A percentile compares a stretch with the other conserved stretches of the same genome.
Conservation (phyloP, 768 basidiomycete species). For the Auricularia cornea region DNA sequence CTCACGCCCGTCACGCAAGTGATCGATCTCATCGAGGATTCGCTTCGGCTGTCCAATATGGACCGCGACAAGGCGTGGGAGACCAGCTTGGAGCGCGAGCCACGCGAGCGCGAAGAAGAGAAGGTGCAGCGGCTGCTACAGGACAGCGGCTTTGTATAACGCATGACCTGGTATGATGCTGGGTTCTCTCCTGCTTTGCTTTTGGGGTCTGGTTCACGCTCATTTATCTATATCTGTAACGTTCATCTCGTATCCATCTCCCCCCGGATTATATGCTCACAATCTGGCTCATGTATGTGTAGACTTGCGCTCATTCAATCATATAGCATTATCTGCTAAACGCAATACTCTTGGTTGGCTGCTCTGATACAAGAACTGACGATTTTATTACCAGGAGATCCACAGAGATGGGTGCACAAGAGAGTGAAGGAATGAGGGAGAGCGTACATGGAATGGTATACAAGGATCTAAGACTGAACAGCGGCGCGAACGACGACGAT, state of each 20-base stretch:
- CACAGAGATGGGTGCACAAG: too few relatives aligned
- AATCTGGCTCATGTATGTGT: neutral
- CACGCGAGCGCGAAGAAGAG: conserved; percentile 91
- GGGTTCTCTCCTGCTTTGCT: neutral
- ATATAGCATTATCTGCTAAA: neutral
- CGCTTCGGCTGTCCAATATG: conserved; percentile 41
- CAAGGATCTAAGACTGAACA: too few relatives aligned
- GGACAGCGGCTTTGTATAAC: conserved; percentile 75
- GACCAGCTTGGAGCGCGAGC: conserved; percentile 54
- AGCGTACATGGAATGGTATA: too few relatives aligned
- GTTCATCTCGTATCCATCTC: neutral
- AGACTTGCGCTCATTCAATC: neutral
- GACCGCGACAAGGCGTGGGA: too few relatives aligned
- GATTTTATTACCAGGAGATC: too few relatives aligned
- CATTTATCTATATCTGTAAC: neutral
- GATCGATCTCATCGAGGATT: conserved; percentile 68
- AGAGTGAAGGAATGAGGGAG: too few relatives aligned
- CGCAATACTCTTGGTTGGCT: too few relatives aligned
- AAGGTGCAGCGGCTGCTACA: conserved; percentile 88
- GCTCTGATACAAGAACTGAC: too few relatives aligned
- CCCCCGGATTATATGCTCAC: neutral
- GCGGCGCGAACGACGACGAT: conserved; percentile 44
- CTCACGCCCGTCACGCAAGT: conserved; percentile 60
- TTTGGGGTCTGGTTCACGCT: neutral
- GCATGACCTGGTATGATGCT: neutral